Evolutionary conservation across 169 alveolate species (phyloP).

Genomic region (Eimeria tenella): DNA sequence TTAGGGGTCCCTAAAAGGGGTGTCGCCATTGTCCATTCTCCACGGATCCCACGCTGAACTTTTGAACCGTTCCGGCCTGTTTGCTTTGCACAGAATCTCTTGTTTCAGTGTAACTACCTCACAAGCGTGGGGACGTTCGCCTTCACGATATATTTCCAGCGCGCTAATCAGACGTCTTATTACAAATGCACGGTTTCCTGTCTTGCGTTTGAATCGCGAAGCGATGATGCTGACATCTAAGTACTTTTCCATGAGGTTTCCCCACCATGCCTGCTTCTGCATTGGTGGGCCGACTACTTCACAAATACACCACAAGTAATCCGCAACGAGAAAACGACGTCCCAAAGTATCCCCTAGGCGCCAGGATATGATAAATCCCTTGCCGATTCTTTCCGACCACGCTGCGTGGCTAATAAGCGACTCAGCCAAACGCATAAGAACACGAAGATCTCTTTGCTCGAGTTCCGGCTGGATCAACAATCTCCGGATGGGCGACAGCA

Average conservation of each 20-base stretch:
- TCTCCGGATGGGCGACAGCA: neutral
- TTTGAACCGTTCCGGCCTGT: neutral
- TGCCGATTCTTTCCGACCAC: neutral
- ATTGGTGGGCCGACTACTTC: slow-evolving; percentile 33
- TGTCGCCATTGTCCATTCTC: neutral
- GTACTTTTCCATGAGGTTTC: neutral
- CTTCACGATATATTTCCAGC: neutral
- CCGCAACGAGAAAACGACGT: slow-evolving; percentile 13
- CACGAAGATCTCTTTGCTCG: neutral
- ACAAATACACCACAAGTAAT: slow-evolving; percentile 35
- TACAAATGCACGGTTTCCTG: neutral
- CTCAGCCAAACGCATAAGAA: neutral
- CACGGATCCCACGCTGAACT: neutral
- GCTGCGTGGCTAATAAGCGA: neutral
- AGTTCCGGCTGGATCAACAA: neutral
- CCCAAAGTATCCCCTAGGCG: neutral
- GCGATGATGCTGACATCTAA: neutral
- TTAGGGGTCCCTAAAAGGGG: neutral
- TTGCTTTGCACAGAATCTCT: neutral
- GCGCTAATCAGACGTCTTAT: neutral
- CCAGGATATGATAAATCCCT: neutral
- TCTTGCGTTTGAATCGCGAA: too few species aligned
- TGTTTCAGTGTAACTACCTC: neutral
- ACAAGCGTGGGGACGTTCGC: slow-evolving; percentile 26
- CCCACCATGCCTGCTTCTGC: neutral